Conservation (phyloP, 2,329 filamentous ascomycete genomes). For the Fusarium pseudoanthophilum region DNA sequence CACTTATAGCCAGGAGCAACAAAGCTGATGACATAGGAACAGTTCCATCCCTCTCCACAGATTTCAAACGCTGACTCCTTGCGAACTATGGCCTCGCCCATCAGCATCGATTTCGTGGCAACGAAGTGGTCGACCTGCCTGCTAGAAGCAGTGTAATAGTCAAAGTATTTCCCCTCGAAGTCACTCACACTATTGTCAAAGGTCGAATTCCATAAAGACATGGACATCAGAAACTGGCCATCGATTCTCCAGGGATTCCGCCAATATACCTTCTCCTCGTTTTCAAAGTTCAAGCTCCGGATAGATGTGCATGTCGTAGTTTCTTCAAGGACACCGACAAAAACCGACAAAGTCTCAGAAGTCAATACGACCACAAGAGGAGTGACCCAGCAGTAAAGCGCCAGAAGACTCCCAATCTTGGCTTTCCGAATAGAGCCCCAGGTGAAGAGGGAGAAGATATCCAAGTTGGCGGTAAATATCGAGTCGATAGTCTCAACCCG, state of each 20-base stretch:
- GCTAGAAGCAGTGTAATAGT: too few relatives aligned
- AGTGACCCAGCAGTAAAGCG: not conserved
- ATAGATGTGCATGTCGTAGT: fast-evolving
- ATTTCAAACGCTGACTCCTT: not conserved
- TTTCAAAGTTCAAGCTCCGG: not conserved
- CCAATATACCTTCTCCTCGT: not conserved
- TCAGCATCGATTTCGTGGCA: fast-evolving
- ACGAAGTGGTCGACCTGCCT: too few relatives aligned
- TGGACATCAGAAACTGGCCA: fast-evolving
- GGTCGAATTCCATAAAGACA: not conserved
- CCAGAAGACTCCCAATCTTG: fast-evolving
- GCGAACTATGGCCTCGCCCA: fast-evolving
- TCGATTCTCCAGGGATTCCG: fast-evolving
- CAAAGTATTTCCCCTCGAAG: too few relatives aligned
- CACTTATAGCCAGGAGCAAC: conserved; percentile 21
- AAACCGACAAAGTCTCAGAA: fast-evolving
- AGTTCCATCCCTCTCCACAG: conserved; percentile 6
- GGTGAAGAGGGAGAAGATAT: not conserved
- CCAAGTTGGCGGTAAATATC: fast-evolving
- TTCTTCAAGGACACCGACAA: fast-evolving
- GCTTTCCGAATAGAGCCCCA: not conserved
- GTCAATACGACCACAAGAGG: not conserved
- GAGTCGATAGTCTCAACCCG: fast-evolving
- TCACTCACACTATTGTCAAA: too few relatives aligned
- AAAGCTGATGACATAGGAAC: not conserved